Conservation (phyloP, 78 protist species). For the Cavenderia fasciculata region DNA sequence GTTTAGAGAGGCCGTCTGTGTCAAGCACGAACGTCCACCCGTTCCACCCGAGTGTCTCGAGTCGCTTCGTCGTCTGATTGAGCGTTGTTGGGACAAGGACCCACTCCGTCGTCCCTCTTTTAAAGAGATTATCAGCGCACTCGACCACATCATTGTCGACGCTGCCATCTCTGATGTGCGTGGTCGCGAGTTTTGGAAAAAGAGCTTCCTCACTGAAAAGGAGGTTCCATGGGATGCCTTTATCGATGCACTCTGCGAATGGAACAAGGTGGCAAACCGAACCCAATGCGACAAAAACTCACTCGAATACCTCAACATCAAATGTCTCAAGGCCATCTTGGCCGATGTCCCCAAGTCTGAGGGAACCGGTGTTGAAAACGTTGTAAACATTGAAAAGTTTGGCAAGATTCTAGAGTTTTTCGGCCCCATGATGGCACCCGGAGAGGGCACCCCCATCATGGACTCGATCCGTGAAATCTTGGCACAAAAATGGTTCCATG, state of each 20-base stretch:
- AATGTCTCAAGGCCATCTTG: conserved; percentile 74
- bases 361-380: conserved; percentile 64
- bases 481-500: conserved; percentile 81
- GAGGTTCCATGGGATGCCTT: conserved; percentile 76
- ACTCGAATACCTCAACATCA: conserved; percentile 59
- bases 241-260: conserved; percentile 61
- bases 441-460: conserved; percentile 42
- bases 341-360: conserved; percentile 64
- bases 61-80: conserved; percentile 57
- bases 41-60: conserved; percentile 71
- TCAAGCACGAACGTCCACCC: conserved; percentile 78
- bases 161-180: conserved; percentile 70
- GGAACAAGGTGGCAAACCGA: conserved; percentile 46
- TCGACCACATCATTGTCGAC: conserved; percentile 81
- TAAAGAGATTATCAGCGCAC: conserved; percentile 63
- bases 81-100: conserved; percentile 79
- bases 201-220: conserved; percentile 63
- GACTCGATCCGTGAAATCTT: conserved; percentile 71
- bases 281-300: conserved; percentile 72
- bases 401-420: conserved; percentile 80
- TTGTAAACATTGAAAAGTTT: conserved; percentile 81
- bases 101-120: conserved; percentile 73
- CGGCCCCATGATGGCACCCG: conserved; percentile 61
- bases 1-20: conserved; percentile 81
- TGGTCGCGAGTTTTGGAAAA: conserved; percentile 83